A percentile compares a stretch with the other conserved stretches of the same genome.
These are phyloP conservation scores for Tricholomella constricta DNA, from an alignment of 768 basidiomycete species.

Conservation along the genomic window DNA sequence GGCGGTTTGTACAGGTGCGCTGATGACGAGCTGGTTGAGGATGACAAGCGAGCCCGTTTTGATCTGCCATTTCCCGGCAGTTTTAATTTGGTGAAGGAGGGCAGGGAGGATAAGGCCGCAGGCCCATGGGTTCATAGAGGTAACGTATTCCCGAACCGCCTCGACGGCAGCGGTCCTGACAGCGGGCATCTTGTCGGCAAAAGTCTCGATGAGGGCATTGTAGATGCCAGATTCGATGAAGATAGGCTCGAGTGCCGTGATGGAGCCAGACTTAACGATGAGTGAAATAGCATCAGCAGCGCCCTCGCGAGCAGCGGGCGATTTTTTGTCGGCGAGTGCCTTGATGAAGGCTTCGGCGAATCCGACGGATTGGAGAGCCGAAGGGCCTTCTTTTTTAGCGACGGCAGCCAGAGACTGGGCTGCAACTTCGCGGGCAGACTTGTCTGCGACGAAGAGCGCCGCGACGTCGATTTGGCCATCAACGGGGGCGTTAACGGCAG, in stretches of 20 bases:
- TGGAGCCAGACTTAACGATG: slow-evolving; percentile 69
- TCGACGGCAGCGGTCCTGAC: slow-evolving; percentile 84
- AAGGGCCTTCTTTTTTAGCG: slow-evolving; percentile 83
- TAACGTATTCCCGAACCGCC: slow-evolving; percentile 75
- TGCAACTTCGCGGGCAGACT: slow-evolving; percentile 74
- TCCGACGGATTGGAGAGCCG: slow-evolving; percentile 67
- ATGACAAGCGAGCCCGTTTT: slow-evolving; percentile 85
- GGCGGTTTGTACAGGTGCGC: slow-evolving; percentile 81
- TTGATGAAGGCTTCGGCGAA: slow-evolving; percentile 76
- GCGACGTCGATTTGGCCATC: slow-evolving; percentile 71
- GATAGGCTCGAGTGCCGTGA: slow-evolving; percentile 84
- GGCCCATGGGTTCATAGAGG: slow-evolving; percentile 89
- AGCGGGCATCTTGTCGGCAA: slow-evolving; percentile 93
- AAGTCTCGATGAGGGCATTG: slow-evolving; percentile 82
- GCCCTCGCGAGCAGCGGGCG: slow-evolving; percentile 86
- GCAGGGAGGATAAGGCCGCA: slow-evolving; percentile 79
- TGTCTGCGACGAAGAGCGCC: slow-evolving; percentile 83
- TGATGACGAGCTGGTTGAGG: slow-evolving; percentile 84
- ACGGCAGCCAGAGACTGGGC: slow-evolving; percentile 68
- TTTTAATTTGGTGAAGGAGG: slow-evolving; percentile 91
- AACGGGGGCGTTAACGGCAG: slow-evolving; percentile 46
- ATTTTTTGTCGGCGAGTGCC: slow-evolving; percentile 95
- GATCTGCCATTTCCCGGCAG: slow-evolving; percentile 96
- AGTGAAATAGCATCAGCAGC: slow-evolving; percentile 72
- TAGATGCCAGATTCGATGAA: slow-evolving; percentile 89